Percentiles rank a stretch among this genome's conserved stretches.
These are phyloP conservation scores for Candida khao-thaluensis DNA, from an alignment of 805 yeast species.

Conservation along the genomic window DNA sequence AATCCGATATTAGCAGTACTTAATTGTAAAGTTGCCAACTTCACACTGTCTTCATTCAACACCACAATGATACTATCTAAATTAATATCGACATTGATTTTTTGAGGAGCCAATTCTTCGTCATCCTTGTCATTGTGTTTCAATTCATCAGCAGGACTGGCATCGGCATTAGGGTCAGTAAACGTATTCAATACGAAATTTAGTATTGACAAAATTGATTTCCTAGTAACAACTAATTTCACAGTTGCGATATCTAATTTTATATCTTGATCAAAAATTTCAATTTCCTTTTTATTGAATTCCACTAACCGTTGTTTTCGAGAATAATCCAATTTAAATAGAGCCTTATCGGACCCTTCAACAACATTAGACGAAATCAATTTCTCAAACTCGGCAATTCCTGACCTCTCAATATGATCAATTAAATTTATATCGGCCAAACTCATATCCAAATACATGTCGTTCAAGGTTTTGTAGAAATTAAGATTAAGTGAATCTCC, in stretches of 20 bases:
- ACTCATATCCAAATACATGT: constrained; percentile 62
- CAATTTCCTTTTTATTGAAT: constrained; percentile 53
- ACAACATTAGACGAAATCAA: constrained; percentile 63
- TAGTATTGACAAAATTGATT: constrained; percentile 71
- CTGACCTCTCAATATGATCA: constrained; percentile 68
- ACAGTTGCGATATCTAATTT: constrained; percentile 75
- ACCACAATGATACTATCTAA: constrained; percentile 73
- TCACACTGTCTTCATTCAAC: constrained; percentile 78
- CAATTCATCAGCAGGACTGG: constrained; percentile 64
- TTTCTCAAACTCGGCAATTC: constrained; percentile 62
- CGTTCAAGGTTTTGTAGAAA: constrained; percentile 58
- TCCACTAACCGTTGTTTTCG: constrained; percentile 61
- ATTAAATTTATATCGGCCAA: constrained; percentile 68
- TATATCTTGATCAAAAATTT: constrained; percentile 75
- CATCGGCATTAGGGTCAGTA: constrained; percentile 70
- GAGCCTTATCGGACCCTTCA: constrained; percentile 35
- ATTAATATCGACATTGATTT: constrained; percentile 64
- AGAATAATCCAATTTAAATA: constrained; percentile 59
- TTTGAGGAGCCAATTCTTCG: constrained; percentile 64
- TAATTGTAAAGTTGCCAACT: constrained; percentile 74
- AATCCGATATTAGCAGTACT: constrained; percentile 71
- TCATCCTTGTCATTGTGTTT: constrained; percentile 60
- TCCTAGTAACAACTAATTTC: constrained; percentile 70
- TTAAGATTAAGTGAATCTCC: constrained; percentile 63
- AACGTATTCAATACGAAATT: constrained; percentile 85